These are phyloP conservation scores for Neurospora sp. DNA, from an alignment of 2,329 filamentous ascomycete species.

Conservation along the genomic window DNA sequence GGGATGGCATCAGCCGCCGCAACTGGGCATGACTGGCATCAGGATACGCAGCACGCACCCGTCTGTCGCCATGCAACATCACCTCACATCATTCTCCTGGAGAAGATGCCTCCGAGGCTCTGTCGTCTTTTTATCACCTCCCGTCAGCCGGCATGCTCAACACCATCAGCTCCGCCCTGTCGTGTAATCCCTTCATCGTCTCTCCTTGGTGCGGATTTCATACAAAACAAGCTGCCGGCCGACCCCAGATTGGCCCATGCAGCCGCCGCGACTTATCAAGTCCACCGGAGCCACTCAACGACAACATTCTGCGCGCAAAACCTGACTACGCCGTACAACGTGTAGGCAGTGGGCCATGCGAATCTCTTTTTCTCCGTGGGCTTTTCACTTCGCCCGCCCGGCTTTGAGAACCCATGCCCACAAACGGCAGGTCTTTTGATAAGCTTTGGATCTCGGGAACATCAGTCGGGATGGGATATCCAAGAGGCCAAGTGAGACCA, in stretches of 20 bases:
- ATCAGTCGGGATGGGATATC: neutral
- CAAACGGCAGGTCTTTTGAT: neutral
- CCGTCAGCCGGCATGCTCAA: neutral
- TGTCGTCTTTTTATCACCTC: neutral
- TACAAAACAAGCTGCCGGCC: neutral
- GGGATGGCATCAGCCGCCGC: neutral
- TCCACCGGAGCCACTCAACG: neutral
- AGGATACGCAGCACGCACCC: neutral
- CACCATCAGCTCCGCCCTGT: neutral
- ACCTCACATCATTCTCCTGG: neutral
- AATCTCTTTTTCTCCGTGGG: neutral
- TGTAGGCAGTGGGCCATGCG: neutral
- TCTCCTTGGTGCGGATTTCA: neutral
- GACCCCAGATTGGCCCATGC: neutral
- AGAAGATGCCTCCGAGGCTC: neutral
- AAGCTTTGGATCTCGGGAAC: neutral
- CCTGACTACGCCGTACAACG: neutral
- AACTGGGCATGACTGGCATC: neutral
- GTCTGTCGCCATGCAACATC: neutral
- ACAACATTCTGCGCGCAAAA: neutral
- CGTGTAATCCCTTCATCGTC: neutral
- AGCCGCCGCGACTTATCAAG: neutral
- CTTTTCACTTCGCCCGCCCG: neutral
- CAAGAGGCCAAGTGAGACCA: neutral
- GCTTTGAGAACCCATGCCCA: neutral